Percentiles rank a stretch among this genome's conserved stretches.
phyloP scores from a whole-genome alignment of 768 basidiomycete species.

The Tremella yokohamensis region DNA sequence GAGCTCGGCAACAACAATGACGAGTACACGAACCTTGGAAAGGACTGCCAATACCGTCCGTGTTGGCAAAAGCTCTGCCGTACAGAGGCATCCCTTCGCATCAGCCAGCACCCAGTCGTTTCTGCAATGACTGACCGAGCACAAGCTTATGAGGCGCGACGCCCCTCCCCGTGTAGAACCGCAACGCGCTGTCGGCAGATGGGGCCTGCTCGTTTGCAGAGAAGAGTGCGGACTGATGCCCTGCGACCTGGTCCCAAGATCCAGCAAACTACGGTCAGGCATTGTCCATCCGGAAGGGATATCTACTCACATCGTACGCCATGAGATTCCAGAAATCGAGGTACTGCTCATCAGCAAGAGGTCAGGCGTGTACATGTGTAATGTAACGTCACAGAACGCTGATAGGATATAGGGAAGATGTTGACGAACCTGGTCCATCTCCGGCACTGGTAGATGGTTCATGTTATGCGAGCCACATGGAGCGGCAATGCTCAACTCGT shows the following conservation, averaged over 20 bases:
- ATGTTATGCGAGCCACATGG: slow-evolving; percentile 88
- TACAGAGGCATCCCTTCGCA: slow-evolving; percentile 74
- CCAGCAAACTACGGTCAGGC: slow-evolving; percentile 60
- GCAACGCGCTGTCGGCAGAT: slow-evolving; percentile 67
- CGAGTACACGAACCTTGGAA: slow-evolving; percentile 60
- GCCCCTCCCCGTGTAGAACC: slow-evolving; percentile 68
- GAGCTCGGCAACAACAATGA: too few species aligned
- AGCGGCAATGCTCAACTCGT: slow-evolving; percentile 73
- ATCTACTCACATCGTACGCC: slow-evolving; percentile 54
- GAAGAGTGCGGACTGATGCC: slow-evolving; percentile 81
- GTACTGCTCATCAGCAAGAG: background rate
- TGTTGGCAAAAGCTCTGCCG: slow-evolving; percentile 83
- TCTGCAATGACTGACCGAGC: slow-evolving; percentile 56
- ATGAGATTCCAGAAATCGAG: slow-evolving; percentile 98
- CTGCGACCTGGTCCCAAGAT: slow-evolving; percentile 63
- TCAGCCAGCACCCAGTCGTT: slow-evolving; percentile 2
- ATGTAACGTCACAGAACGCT: too few species aligned
- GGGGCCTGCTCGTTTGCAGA: slow-evolving; percentile 57
- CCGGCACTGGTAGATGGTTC: slow-evolving; percentile 67
- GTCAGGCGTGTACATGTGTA: too few species aligned
- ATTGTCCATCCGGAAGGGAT: background rate
- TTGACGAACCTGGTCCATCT: slow-evolving; percentile 66
- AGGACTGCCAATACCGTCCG: slow-evolving; percentile 71
- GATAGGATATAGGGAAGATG: background rate
- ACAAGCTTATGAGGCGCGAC: slow-evolving; percentile 76